These are phyloP conservation scores for Reticulascus tulasneorum DNA, from an alignment of 2,329 filamentous ascomycete species.

Conservation along the genomic window DNA sequence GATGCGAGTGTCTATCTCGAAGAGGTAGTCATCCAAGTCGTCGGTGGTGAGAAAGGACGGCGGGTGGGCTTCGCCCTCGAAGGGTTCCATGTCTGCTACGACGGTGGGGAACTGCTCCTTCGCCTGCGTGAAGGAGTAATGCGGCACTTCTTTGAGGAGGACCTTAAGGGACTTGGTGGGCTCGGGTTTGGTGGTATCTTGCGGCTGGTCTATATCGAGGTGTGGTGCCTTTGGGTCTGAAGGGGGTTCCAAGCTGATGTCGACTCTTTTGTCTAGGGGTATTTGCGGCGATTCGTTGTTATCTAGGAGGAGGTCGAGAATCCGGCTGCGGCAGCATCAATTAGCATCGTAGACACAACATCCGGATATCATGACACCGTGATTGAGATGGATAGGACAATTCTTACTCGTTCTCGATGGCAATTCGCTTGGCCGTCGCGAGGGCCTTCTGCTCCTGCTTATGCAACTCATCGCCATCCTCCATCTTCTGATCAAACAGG, in stretches of 20 bases:
- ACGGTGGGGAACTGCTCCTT: constrained; percentile 60
- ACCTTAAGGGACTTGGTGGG: constrained; percentile 45
- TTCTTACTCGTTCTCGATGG: constrained; percentile 87
- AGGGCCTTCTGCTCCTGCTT: constrained; percentile 76
- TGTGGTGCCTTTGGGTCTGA: constrained; percentile 32
- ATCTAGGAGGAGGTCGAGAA: constrained; percentile 84
- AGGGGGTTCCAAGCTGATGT: constrained; percentile 53
- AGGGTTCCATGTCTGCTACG: constrained; percentile 43
- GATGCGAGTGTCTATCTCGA: constrained; percentile 54
- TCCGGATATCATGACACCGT: not conserved
- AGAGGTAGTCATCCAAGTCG: constrained; percentile 71
- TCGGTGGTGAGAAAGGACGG: constrained; percentile 64
- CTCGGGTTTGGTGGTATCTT: constrained; percentile 28
- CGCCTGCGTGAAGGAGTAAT: constrained; percentile 48
- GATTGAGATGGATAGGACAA: constrained; percentile 13
- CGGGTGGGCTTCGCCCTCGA: constrained; percentile 51
- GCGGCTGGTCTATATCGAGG: constrained; percentile 26
- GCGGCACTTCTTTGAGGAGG: constrained; percentile 50
- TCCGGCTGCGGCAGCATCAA: constrained; percentile 55
- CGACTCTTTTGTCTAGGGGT: constrained; percentile 68
- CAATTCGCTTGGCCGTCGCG: constrained; percentile 75
- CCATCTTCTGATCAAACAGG: constrained; percentile 72
- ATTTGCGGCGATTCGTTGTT: constrained; percentile 83
- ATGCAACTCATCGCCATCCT: constrained; percentile 78
- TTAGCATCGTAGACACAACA: not conserved